Conservation (phyloP, 2,329 filamentous ascomycete species). For the Xylariales sp. region DNA sequence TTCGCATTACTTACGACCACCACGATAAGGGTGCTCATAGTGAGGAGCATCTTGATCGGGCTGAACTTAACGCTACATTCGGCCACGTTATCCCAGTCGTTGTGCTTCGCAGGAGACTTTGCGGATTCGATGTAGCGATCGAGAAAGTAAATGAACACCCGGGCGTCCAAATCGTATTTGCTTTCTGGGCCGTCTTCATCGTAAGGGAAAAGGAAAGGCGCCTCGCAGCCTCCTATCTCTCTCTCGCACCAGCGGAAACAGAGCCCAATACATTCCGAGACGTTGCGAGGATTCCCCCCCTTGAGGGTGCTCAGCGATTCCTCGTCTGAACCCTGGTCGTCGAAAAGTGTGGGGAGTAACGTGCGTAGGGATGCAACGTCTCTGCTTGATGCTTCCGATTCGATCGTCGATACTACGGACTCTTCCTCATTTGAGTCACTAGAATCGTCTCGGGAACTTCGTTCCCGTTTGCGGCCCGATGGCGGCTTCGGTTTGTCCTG, state of each 20-base stretch:
- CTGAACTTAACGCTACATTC: constrained; percentile 5
- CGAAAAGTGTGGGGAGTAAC: neutral
- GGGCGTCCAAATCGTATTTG: constrained; percentile 19
- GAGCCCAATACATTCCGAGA: constrained; percentile 15
- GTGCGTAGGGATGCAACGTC: neutral
- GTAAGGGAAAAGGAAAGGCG: constrained; percentile 12
- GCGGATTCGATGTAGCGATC: constrained; percentile 16
- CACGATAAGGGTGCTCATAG: constrained; percentile 37
- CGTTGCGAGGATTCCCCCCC: neutral
- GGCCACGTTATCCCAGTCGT: constrained; percentile 26
- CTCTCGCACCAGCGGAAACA: constrained; percentile 31
- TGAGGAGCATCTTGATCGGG: constrained; percentile 31
- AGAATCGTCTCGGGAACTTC: neutral
- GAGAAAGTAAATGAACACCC: constrained; percentile 36
- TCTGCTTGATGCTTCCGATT: neutral
- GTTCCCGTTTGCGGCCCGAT: neutral
- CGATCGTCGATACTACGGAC: neutral
- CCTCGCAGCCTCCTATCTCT: constrained; percentile 2
- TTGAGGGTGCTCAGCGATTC: neutral
- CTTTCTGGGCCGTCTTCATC: neutral
- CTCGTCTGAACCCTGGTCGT: neutral
- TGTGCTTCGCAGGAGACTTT: neutral
- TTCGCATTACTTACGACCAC: neutral
- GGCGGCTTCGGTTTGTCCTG: constrained; percentile 13
- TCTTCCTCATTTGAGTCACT: constrained; percentile 3